phyloP scores from a whole-genome alignment of 108 stramenopile species.

The Discostella stelligeroides region DNA sequence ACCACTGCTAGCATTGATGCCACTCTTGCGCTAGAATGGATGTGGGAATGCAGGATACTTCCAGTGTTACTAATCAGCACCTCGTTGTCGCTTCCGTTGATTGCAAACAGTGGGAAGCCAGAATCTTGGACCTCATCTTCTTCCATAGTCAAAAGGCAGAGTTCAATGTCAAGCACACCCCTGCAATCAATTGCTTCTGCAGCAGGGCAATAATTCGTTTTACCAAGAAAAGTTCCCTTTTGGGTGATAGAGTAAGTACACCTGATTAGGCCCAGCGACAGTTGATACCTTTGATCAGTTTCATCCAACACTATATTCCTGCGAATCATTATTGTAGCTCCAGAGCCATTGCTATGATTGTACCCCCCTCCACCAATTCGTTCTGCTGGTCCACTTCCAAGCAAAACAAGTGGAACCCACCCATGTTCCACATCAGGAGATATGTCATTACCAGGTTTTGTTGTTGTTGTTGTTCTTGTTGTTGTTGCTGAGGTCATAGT shows the following conservation, averaged over 20 bases:
- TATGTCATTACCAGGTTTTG: too few relatives aligned
- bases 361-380: too few relatives aligned
- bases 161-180: conserved; percentile 41
- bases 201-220: not conserved
- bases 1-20: too few relatives aligned
- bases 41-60: conserved; percentile 35
- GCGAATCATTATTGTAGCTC: conserved; percentile 30
- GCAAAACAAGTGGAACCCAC: conserved; percentile 18
- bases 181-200: not conserved
- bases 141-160: conserved; percentile 68
- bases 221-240: too few relatives aligned
- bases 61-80: conserved; percentile 55
- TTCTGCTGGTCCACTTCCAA: not conserved
- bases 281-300: conserved; percentile 57
- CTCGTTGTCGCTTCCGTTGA: conserved; percentile 55
- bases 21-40: conserved; percentile 34
- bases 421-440: conserved; percentile 35
- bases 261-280: conserved; percentile 47
- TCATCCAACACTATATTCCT: conserved; percentile 63
- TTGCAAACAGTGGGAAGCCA: conserved; percentile 56
- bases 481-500: too few relatives aligned
- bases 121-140: conserved; percentile 67
- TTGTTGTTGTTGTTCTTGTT: too few relatives aligned
- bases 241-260: conserved; percentile 9
- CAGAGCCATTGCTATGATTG: too few relatives aligned